Base-by-base conservation (phyloP, 495 filamentous ascomycete species). In the Penicillium arizonense region DNA sequence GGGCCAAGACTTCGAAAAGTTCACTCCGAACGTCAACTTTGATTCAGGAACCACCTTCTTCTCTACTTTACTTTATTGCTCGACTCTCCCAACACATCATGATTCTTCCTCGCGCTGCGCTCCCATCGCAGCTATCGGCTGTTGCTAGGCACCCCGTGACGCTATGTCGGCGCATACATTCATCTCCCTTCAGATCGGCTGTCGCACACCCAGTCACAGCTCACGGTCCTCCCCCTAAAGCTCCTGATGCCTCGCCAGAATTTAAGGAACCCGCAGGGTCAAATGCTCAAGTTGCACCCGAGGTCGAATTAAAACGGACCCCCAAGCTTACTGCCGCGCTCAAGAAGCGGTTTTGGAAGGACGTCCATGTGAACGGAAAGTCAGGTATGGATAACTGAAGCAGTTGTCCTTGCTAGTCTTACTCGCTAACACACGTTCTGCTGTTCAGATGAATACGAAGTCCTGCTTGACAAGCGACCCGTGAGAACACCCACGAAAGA, bases 281-380 rank as follows among this genome's bases (percentile, higher is more conserved):
- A 0, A 80, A 83, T 58, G 50, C 80, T 36, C 68, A 82, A 39
- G 68, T 18, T 18, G 18, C 75, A 60, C 56, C 63, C 39, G 79
- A 74, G 7, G 75, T 76, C 48, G 77, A 75, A 7, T 65, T 72
- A 38, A 62, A 72, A 30, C 57, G 59, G 9, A 44, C 55, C 24
- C 38, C 64, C 9, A 74, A 79, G 55, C 66, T 74, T 5, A 65
- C 74, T 13, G 69, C 55, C 24, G 68, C 75, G 37, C 69, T 88
- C 50, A 81, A 78, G 65, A 87, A 86, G 68, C 78, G 89, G 7
- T 94, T 95, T 67, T 96, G 91, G 90, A 90, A 87, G 63, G 78
- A 93, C 71, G 88, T 90, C 4, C 68, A 77, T 60, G 84, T 95
- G 13, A 71, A 79, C 42, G 63, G 63, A 42, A 68, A 65, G 71